Percentiles rank a stretch among this genome's conserved stretches.
Evolutionary conservation across 2,329 filamentous ascomycete species (phyloP).

Genomic region (Cytospora schulzeri): DNA sequence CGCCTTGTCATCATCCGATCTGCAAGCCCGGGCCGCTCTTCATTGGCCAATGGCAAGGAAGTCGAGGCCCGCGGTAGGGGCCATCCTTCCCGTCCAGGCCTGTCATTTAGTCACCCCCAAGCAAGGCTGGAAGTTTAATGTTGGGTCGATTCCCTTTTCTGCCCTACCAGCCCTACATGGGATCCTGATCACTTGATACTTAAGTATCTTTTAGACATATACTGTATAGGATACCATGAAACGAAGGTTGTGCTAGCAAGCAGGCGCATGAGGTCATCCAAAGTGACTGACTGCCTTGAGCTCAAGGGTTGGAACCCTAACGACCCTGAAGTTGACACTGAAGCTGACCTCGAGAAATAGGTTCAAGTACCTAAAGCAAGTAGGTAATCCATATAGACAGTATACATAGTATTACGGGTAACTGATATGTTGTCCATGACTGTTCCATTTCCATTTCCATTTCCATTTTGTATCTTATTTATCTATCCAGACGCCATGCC

Average conservation of each 20-base stretch:
- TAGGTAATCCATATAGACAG: too few relatives aligned
- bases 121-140: not conserved
- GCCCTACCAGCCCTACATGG: not conserved
- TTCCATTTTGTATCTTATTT: too few relatives aligned
- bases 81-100: too few relatives aligned
- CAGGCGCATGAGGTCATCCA: not conserved
- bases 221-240: not conserved
- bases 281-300: not conserved
- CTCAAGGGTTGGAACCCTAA: not conserved
- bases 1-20: not conserved
- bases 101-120: not conserved
- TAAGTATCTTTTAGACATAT: too few relatives aligned
- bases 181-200: not conserved
- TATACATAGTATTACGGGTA: too few relatives aligned
- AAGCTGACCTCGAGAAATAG: too few relatives aligned
- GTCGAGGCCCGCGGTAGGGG: not conserved
- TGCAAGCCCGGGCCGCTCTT: not conserved
- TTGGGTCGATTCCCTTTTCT: too few relatives aligned
- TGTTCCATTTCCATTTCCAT: not conserved
- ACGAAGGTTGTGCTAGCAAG: not conserved
- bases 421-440: not conserved
- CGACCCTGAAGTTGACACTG: not conserved
- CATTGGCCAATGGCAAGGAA: not conserved
- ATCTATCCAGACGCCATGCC: not conserved
- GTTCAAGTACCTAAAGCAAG: too few relatives aligned